Percentiles rank a stretch among this genome's conserved stretches.
Evolutionary conservation across 495 filamentous ascomycete genomes (phyloP).

Genomic region (Opeltia flavorubescens): DNA sequence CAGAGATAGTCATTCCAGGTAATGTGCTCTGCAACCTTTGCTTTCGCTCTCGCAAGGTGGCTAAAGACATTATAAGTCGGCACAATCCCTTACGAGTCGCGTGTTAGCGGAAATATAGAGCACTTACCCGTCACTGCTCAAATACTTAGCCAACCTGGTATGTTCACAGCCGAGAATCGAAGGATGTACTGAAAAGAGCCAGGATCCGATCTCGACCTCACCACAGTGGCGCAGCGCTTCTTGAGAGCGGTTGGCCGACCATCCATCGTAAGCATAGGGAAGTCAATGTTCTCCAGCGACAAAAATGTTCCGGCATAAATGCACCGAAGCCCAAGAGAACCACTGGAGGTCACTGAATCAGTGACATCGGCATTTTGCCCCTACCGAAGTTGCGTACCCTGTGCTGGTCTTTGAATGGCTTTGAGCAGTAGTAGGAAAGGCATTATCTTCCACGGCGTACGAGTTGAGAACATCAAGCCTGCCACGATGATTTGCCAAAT

Average conservation of each 20-base stretch:
- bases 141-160: background rate
- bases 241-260: background rate
- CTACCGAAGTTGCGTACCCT: no score
- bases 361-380: no score
- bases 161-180: background rate
- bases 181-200: background rate
- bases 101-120: slow-evolving; percentile 1
- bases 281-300: slow-evolving; percentile 12
- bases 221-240: background rate
- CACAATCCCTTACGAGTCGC: slow-evolving; percentile 1
- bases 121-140: slow-evolving; percentile 1
- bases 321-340: no score
- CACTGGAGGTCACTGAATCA: no score
- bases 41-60: background rate
- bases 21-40: background rate
- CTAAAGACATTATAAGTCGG: background rate
- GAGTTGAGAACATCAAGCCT: no score
- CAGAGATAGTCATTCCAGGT: slow-evolving; percentile 8
- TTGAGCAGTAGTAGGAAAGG: no score
- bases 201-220: background rate
- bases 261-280: background rate
- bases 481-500: no score
- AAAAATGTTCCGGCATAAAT: slow-evolving; percentile 4
- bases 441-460: no score
- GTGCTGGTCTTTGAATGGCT: no score